These are phyloP conservation scores for Botrytis sinoallii DNA, from an alignment of 2,329 filamentous ascomycete genomes.

Conservation along the genomic window DNA sequence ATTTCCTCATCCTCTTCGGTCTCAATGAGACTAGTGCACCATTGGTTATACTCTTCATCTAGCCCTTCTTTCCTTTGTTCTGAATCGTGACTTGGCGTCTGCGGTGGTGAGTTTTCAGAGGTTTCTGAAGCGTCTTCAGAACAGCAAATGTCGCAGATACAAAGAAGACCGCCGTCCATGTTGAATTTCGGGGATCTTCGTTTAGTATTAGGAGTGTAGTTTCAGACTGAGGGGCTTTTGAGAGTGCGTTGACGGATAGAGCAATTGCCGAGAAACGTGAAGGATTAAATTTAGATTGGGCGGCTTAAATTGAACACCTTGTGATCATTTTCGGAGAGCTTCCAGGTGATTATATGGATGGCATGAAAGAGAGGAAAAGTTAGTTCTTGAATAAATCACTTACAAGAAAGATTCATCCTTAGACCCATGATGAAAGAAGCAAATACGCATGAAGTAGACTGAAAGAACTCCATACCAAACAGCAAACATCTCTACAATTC, in stretches of 20 bases:
- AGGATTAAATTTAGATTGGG: background rate
- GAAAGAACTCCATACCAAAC: background rate
- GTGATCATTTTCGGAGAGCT: background rate
- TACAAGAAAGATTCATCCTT: background rate
- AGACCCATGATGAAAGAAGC: background rate
- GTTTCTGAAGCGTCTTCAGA: background rate
- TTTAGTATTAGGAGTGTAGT: background rate
- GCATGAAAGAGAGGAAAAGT: background rate
- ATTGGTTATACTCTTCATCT: background rate
- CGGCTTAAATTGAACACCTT: rapidly evolving
- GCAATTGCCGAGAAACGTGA: background rate
- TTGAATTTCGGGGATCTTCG: background rate
- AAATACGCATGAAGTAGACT: background rate
- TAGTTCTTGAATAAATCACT: background rate
- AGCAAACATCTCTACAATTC: background rate
- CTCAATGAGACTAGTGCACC: background rate
- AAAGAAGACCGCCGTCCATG: background rate
- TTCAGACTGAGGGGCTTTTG: too few species aligned
- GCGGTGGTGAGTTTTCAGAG: background rate
- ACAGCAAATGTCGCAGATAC: background rate
- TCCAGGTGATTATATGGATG: background rate
- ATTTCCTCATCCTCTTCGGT: background rate
- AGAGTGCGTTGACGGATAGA: too few species aligned
- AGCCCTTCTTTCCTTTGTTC: background rate
- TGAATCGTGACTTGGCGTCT: background rate